Base-by-base conservation (phyloP, 106 monocot genomes). In the Apostasia shenzhenica region DNA sequence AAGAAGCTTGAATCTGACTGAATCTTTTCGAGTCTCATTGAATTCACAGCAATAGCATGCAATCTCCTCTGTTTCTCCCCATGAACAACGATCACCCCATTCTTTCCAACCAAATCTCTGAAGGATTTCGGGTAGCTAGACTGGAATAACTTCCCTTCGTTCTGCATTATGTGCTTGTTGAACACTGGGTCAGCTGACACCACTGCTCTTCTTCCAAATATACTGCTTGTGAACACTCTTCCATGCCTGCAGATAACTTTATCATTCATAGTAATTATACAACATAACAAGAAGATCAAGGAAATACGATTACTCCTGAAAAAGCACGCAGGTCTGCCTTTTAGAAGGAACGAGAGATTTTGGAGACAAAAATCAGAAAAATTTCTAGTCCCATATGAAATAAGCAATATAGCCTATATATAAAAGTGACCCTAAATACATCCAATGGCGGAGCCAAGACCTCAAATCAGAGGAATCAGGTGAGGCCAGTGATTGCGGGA, bases 41-140 rank as follows among this genome's bases (percentile, higher is more conserved):
- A 64, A 64, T 68, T 77, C 14, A 63, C 55, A 5, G 77, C 69
- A 54, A 81, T 81, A 4, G 77, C 77, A 54, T 81, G 81, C 42
- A 81, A 77, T 63, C 57, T 81, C 62, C 69, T 81, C 44, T 81
- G 81, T 62, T 81, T 76, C n/a, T 81, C 77, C 12, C 81, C 81
- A 1, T 81, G 81, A 41, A 76, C 72, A 0, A 81, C 63, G 26
- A 81, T 81, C 14, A 81, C 73, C 14, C 81, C 81, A 41, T 81
- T 67, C 63, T 69, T 73, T 5, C 81, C 81, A 12, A 81, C 81
- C 59, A 81, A 49, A 73, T 81, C 81, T 2, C 77, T 39, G 41
- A 81, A 81, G 4, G 81, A 81, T 13, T 81, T 81, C 6, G 81
- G 81, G 61, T 81, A 81, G 63, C 77, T 73, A 2, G 81, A 81